Percentiles rank a stretch among this genome's conserved stretches.
These are phyloP conservation scores for Tuber indicum DNA, from an alignment of 495 filamentous ascomycete species.

Conservation along the genomic window DNA sequence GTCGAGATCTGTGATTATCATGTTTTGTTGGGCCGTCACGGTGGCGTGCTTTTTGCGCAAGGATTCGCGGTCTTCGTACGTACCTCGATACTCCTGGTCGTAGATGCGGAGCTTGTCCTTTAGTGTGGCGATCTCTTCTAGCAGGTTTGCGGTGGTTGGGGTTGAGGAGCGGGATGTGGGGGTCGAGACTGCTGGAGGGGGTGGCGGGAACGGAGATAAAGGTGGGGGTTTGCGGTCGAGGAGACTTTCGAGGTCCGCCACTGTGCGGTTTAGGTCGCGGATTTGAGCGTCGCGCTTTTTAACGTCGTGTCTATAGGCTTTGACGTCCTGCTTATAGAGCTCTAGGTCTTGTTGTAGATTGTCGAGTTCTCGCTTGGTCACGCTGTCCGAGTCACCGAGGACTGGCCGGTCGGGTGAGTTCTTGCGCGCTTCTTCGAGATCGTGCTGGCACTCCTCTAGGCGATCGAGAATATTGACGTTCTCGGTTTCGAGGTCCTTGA, in stretches of 20 bases:
- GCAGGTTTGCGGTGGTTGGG: slow-evolving; percentile 3
- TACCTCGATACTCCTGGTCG: slow-evolving; percentile 22
- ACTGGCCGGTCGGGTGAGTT: not conserved
- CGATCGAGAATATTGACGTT: slow-evolving; percentile 13
- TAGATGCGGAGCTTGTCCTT: slow-evolving; percentile 18
- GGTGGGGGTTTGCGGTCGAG: slow-evolving; percentile 23
- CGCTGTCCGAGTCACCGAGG: not conserved
- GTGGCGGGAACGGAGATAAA: slow-evolving; percentile 5
- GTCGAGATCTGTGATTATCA: slow-evolving; percentile 28
- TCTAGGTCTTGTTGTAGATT: slow-evolving; percentile 30
- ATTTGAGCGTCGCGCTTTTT: slow-evolving; percentile 35
- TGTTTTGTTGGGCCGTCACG: slow-evolving; percentile 23
- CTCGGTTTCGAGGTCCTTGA: slow-evolving; percentile 29
- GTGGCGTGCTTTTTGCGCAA: slow-evolving; percentile 26
- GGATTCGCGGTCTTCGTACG: slow-evolving; percentile 23
- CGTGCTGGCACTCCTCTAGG: slow-evolving; percentile 26
- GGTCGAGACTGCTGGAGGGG: slow-evolving; percentile 6
- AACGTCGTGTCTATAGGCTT: slow-evolving; percentile 36
- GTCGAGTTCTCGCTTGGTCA: slow-evolving; percentile 6
- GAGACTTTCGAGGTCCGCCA: slow-evolving; percentile 26
- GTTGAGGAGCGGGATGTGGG: slow-evolving; percentile 18
- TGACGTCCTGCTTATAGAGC: slow-evolving; percentile 37
- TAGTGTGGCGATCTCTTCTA: slow-evolving; percentile 14
- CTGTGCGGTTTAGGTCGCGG: slow-evolving; percentile 19
- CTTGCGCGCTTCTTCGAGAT: slow-evolving; percentile 17